phyloP scores from a whole-genome alignment of 805 yeast species.

The Sugiyamaella lignohabitans region DNA sequence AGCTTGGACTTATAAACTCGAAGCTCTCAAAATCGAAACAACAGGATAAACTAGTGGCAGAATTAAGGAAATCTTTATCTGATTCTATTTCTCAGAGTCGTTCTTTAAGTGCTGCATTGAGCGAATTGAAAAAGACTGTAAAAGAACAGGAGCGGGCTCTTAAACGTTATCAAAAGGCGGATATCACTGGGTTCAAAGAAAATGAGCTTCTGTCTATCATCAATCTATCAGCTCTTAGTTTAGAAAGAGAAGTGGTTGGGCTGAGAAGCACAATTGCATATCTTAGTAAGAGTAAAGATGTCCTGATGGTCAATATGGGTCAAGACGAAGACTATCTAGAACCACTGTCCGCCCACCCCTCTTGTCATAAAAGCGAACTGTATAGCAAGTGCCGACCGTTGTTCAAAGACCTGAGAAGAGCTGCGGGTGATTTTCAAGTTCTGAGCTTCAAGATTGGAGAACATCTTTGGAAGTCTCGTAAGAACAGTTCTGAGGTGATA shows the following conservation, averaged over 20 bases:
- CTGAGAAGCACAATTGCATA: slow-evolving; percentile 10
- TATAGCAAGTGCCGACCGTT: slow-evolving; percentile 4
- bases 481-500: background rate
- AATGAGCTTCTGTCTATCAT: slow-evolving; percentile 7
- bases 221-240: slow-evolving; percentile 5
- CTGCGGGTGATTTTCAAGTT: slow-evolving; percentile 2
- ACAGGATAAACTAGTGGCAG: slow-evolving; percentile 18
- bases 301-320: background rate
- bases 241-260: slow-evolving; percentile 13
- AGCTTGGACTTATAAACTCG: slow-evolving; percentile 18
- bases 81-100: slow-evolving; percentile 9
- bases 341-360: background rate
- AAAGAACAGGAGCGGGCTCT: slow-evolving; percentile 14
- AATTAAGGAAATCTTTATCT: slow-evolving; percentile 12
- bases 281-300: slow-evolving; percentile 6
- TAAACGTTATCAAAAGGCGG: slow-evolving; percentile 10
- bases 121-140: slow-evolving; percentile 7
- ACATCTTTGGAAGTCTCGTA: slow-evolving; percentile 8
- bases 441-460: slow-evolving; percentile 1
- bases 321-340: background rate
- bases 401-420: slow-evolving; percentile 2
- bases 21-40: slow-evolving; percentile 20
- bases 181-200: slow-evolving; percentile 9
- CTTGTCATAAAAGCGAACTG: background rate
- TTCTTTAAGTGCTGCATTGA: slow-evolving; percentile 11